Conservation (phyloP, 495 filamentous ascomycete species). For the Aspergillus wentii region DNA sequence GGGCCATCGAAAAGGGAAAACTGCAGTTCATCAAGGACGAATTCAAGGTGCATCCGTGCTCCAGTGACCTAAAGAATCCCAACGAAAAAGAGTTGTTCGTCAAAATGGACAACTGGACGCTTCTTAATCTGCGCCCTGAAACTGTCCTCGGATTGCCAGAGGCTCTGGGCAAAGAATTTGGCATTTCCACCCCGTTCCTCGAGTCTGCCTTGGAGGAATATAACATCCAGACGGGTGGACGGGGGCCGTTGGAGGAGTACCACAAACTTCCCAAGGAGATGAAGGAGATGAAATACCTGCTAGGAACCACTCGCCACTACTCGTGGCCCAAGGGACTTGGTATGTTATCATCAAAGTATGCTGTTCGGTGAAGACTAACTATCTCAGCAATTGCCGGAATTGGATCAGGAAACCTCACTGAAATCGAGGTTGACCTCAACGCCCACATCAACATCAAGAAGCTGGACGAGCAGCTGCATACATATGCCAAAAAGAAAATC, state of each 20-base stretch:
- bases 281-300: slow-evolving; percentile 26
- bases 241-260: neutral
- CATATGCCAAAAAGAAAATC: slow-evolving; percentile 18
- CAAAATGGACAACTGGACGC: slow-evolving; percentile 33
- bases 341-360: slow-evolving; percentile 12
- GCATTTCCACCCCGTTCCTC: slow-evolving; percentile 27
- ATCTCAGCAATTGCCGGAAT: slow-evolving; percentile 35
- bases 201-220: slow-evolving; percentile 26
- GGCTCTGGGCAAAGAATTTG: slow-evolving; percentile 27
- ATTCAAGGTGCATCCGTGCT: slow-evolving; percentile 33
- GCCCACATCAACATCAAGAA: slow-evolving; percentile 29
- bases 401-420: slow-evolving; percentile 33
- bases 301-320: slow-evolving; percentile 36
- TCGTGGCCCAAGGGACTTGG: slow-evolving; percentile 45
- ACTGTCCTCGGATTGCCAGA: slow-evolving; percentile 34
- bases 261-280: slow-evolving; percentile 24
- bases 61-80: too few relatives aligned
- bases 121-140: slow-evolving; percentile 37
- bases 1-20: slow-evolving; percentile 27
- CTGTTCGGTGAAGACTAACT: neutral
- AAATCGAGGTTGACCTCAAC: slow-evolving; percentile 28
- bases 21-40: slow-evolving; percentile 25
- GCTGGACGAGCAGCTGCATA: slow-evolving; percentile 22
- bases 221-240: slow-evolving; percentile 37
- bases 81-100: slow-evolving; percentile 26